Percentiles rank a stretch among this genome's conserved stretches.
These are phyloP conservation scores for Pelargonium hybrid DNA, from an alignment of 441 rosid genomes.

Conservation along the genomic window DNA sequence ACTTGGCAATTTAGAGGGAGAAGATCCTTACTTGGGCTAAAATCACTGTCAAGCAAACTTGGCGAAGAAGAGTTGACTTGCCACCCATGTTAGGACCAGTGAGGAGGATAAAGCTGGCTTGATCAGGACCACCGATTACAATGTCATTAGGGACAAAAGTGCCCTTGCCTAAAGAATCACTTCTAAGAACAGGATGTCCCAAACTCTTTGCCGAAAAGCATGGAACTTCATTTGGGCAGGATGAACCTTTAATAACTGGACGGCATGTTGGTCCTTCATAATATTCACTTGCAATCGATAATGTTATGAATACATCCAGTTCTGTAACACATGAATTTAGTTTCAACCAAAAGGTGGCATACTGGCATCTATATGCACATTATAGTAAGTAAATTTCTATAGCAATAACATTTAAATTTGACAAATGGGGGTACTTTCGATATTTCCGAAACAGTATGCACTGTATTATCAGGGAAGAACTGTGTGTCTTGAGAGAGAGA, in stretches of 20 bases:
- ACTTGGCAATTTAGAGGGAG: slow-evolving; percentile 11
- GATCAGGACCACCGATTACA: slow-evolving; percentile 50
- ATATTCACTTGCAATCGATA: slow-evolving; percentile 77
- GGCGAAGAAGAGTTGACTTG: slow-evolving; percentile 97
- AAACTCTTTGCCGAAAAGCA: slow-evolving; percentile 59
- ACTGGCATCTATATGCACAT: no score
- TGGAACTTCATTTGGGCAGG: slow-evolving; percentile 43
- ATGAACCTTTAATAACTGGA: slow-evolving; percentile 43
- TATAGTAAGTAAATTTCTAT: no score
- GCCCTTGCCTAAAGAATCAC: slow-evolving; percentile 83
- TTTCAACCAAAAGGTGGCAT: slow-evolving; percentile 11
- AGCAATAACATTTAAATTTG: neutral
- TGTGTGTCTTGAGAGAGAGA: neutral
- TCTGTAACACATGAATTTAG: slow-evolving; percentile 39
- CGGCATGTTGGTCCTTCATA: slow-evolving; percentile 77
- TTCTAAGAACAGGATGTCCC: slow-evolving; percentile 85
- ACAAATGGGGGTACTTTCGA: neutral
- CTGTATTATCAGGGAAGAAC: neutral
- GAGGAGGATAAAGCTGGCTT: slow-evolving; percentile 82
- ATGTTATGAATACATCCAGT: slow-evolving; percentile 84
- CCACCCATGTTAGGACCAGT: slow-evolving; percentile 99
- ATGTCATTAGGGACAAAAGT: slow-evolving; percentile 85
- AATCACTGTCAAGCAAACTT: slow-evolving; percentile 88
- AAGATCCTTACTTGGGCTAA: slow-evolving; percentile 67
- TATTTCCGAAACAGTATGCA: neutral